Evolutionary conservation across 371 early-diverging fungal species (phyloP), one percentile per base, ranked within the genome.

Genomic region (Thermomucor indicae-seudaticae): DNA sequence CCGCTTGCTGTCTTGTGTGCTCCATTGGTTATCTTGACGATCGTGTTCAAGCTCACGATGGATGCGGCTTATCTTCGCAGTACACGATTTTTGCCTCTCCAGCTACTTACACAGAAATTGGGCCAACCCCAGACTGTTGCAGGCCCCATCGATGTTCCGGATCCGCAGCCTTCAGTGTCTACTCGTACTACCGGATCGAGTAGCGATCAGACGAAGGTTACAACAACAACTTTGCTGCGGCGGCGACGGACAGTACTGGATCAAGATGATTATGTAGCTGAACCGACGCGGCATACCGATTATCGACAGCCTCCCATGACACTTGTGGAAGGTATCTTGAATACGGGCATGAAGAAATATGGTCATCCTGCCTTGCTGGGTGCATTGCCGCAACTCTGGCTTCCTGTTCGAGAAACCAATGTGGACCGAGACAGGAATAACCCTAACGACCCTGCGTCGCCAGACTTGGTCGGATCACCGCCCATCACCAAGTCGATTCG

Each of bases 231-330:
- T 23, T 30, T 37, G n/a, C 31, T 55, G 6, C 43, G 61, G 48
- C 53, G 62, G 17, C 47, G 70, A 14, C 69, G 75, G 11, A 75
- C 75, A 2, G 77, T 73, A 0, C 48, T 80, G 17, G 85, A 86
- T 20, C 82, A 87, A 30, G 86, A 87, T 41, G 85, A 88, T 43
- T 88, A 86, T 48, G 77, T 72, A 11, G 85, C 89, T 2, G 79
- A 57, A 22, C 76, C 81, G 2, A 72, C 74, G 50, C 61, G 70
- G 32, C 59, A 73, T 39, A 83, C 86, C 0, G 85, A 86, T 55
- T 86, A 81, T 47, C 64, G 54, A 46, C 83, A 88, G 54, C 81
- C 87, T 12, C 87, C 88, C 4, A 91, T 91, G 90, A 83, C 85
- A 0, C 57, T 85, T 17, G 78, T 82, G 45, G 56, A 72, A 23